Conservation (phyloP, 768 basidiomycete species). For the Trichaptum fuscoviolaceum region DNA sequence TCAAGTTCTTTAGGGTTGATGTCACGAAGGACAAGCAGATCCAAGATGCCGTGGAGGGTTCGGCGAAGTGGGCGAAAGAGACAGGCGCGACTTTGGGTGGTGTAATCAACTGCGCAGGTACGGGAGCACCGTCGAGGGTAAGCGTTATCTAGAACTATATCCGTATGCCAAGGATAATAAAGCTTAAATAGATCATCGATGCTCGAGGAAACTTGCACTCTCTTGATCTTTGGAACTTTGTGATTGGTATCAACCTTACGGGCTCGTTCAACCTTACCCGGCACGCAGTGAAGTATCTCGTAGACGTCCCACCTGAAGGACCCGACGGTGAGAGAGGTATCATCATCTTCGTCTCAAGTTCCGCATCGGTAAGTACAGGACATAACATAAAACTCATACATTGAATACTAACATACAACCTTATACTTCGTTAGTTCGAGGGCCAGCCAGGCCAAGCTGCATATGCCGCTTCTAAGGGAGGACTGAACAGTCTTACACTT, state of each 20-base stretch:
- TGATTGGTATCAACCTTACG: conserved; percentile 49
- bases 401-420: not conserved
- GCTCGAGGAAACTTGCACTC: conserved; percentile 40
- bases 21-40: conserved; percentile 26
- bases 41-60: conserved; percentile 22
- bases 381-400: not conserved
- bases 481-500: conserved; percentile 49
- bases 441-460: conserved; percentile 54
- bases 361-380: conserved; percentile 33
- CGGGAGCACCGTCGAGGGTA: conserved; percentile 31
- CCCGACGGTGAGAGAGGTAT: conserved; percentile 53
- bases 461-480: conserved; percentile 54
- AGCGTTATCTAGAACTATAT: conserved; percentile 4
- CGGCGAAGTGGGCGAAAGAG: conserved; percentile 24
- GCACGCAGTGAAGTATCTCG: conserved; percentile 44
- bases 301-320: conserved; percentile 38
- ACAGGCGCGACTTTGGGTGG: conserved; percentile 48
- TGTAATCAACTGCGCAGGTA: conserved; percentile 54
- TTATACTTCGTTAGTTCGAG: conserved; percentile 35
- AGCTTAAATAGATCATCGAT: conserved; percentile 38
- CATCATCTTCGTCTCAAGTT: conserved; percentile 51
- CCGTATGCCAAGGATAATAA: not conserved
- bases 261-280: conserved; percentile 58
- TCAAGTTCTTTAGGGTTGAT: conserved; percentile 22
- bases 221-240: conserved; percentile 47